A percentile compares a stretch with the other conserved stretches of the same genome.
These are phyloP conservation scores for Ulvella scutata DNA, from an alignment of 139 green algal species.

Conservation along the genomic window DNA sequence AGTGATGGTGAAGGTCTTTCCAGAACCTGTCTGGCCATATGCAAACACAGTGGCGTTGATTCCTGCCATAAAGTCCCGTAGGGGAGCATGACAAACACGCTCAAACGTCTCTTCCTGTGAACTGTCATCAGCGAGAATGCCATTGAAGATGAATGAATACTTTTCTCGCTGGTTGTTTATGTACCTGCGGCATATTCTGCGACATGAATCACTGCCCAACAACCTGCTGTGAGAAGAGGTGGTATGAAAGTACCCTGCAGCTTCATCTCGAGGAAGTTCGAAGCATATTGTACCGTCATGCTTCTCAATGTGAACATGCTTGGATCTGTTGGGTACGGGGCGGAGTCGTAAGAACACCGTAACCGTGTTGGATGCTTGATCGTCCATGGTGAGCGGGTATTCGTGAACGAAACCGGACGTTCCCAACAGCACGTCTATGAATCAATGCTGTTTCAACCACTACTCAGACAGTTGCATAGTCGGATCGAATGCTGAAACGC, in stretches of 20 bases:
- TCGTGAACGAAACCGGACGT: no score
- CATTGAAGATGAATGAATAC: constrained; percentile 68
- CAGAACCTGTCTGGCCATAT: constrained; percentile 62
- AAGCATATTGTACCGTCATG: constrained; percentile 4
- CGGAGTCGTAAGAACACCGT: constrained; percentile 7
- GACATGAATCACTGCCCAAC: background rate
- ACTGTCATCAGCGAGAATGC: constrained; percentile 46
- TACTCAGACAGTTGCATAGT: no score
- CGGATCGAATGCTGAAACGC: no score
- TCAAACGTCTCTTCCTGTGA: constrained; percentile 85
- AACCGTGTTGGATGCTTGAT: background rate
- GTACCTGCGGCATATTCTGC: constrained; percentile 11
- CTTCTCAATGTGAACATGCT: background rate
- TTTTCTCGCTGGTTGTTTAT: constrained; percentile 74
- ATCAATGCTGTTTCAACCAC: no score
- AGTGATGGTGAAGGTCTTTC: constrained; percentile 70
- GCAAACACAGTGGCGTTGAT: constrained; percentile 77
- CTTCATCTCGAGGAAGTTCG: background rate
- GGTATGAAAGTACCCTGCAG: background rate
- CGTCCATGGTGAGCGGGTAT: background rate
- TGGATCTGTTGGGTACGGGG: background rate
- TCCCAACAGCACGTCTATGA: no score
- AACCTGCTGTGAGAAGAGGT: background rate
- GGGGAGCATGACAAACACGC: constrained; percentile 33
- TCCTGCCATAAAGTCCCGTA: constrained; percentile 45